These are phyloP conservation scores for Hyaloscypha variabilis DNA, from an alignment of 495 filamentous ascomycete genomes.

Conservation along the genomic window DNA sequence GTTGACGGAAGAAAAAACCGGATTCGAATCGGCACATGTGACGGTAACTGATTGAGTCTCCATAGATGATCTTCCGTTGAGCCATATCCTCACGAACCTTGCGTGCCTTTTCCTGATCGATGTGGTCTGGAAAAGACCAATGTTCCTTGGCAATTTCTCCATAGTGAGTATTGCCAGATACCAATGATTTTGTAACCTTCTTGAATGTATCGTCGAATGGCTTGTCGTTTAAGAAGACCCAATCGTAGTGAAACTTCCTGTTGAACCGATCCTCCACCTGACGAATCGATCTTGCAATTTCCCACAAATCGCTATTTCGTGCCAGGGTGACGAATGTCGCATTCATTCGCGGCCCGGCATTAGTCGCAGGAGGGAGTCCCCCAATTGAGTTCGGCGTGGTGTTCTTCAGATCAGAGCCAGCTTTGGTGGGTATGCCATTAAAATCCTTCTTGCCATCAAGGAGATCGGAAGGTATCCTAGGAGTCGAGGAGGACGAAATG, in stretches of 20 bases:
- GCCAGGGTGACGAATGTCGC: conserved; percentile 97
- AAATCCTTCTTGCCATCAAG: conserved; percentile 23
- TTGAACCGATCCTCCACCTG: conserved; percentile 98
- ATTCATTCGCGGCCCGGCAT: conserved; percentile 74
- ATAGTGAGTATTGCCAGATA: conserved; percentile 90
- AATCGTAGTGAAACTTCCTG: conserved; percentile 93
- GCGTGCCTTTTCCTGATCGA: conserved; percentile 81
- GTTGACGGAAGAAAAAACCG: conserved; percentile 90
- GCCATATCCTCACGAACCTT: conserved; percentile 85
- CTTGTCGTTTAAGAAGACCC: conserved; percentile 97
- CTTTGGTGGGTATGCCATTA: conserved; percentile 19
- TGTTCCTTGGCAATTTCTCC: conserved; percentile 82
- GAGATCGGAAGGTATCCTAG: conserved; percentile 32
- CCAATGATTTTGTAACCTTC: conserved; percentile 82
- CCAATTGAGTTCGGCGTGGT: conserved; percentile 26
- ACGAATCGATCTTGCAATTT: conserved; percentile 92
- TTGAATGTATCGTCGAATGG: conserved; percentile 92
- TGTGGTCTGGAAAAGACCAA: conserved; percentile 87
- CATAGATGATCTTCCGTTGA: conserved; percentile 88
- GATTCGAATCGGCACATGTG: conserved; percentile 96
- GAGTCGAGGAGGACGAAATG: conserved; percentile 68
- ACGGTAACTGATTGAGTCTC: conserved; percentile 87
- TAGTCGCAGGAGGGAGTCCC: conserved; percentile 52
- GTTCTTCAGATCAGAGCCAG: conserved; percentile 18
- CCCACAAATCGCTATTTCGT: conserved; percentile 92